Evolutionary conservation across 225 moss, liverwort and hornwort species (phyloP).

Genomic region (Marchantia paleacea): DNA sequence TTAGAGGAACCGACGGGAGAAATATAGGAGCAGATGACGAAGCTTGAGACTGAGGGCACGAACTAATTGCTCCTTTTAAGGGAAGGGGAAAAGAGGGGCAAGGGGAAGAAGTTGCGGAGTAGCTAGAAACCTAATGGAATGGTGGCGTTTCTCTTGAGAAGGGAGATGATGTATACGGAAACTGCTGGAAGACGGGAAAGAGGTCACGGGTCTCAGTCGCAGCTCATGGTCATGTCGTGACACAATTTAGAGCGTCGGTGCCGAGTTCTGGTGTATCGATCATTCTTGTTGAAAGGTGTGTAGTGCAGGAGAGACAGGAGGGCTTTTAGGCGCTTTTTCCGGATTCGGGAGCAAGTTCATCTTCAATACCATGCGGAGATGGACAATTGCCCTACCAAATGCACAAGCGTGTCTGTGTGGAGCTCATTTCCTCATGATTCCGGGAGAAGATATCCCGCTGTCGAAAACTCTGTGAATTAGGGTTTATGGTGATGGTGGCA

Average conservation of each 20-base stretch:
- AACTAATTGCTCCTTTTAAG: neutral
- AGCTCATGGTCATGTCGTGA: neutral
- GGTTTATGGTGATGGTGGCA: slow-evolving; percentile 8
- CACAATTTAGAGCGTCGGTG: neutral
- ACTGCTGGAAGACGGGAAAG: neutral
- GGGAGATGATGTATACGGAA: neutral
- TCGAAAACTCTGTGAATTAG: neutral
- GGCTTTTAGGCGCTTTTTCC: neutral
- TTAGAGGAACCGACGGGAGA: neutral
- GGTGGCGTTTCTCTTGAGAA: neutral
- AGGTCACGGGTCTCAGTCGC: neutral
- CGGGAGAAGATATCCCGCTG: neutral
- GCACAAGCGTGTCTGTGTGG: neutral
- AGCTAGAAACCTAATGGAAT: slow-evolving; percentile 12
- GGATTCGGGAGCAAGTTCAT: neutral
- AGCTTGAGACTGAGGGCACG: neutral
- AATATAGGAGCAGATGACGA: neutral
- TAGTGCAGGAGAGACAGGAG: neutral
- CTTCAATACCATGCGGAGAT: too few relatives aligned
- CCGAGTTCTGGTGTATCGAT: neutral
- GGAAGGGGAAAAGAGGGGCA: neutral
- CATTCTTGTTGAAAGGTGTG: neutral
- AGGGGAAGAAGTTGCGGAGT: neutral
- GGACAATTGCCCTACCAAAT: too few relatives aligned
- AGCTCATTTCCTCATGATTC: neutral